Evolutionary conservation across 2,329 filamentous ascomycete species (phyloP), one percentile per base, ranked within the genome.

Genomic region (Phyllosticta citriasiana): DNA sequence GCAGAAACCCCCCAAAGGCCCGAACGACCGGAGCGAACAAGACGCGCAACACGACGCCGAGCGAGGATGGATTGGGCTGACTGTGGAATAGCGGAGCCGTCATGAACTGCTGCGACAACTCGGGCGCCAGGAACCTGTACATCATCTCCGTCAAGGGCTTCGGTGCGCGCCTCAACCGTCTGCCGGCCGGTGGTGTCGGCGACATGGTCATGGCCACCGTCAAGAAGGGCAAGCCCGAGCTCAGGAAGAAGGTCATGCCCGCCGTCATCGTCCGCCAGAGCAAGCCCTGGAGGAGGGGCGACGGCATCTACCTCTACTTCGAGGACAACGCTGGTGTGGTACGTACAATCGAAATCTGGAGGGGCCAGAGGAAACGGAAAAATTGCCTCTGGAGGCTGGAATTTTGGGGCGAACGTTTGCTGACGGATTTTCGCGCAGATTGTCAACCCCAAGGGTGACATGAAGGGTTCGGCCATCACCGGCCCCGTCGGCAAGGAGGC

Each of bases 21-120:
- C 63, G 50, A 51, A 52, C 59, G 12, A 53, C 51, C 30, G 51
- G 19, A 50, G 27, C 27, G 12, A 12, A 40, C 26, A 27, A 26
- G 25, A 22, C 58, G 57, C 61, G 62, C 40, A n/a, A 47, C 6
- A 5, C 63, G 57, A 51, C 58, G 62, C 9, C 61, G 51, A 47
- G 54, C 50, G 33, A 40, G 50, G 60, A 62, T 47, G 60, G 60
- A 63, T 65, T 22, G 67, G 56, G 57, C 64, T 65, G 62, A 68
- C 69, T 72, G 67, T 73, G 55, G 57, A 63, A 77, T 71, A 97
- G 92, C 79, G 94, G 94, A 81, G 94, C 94, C 77, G 93, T 97
- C 81, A 96, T 99, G 91, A 99, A 99, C 86, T 99, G 94, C 88
- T 90, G 88, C 78, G 94, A 99, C 86, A 97, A 97, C 90, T 97